Conservation (phyloP, 306 rosid species). For the Cucumis hystrix region DNA sequence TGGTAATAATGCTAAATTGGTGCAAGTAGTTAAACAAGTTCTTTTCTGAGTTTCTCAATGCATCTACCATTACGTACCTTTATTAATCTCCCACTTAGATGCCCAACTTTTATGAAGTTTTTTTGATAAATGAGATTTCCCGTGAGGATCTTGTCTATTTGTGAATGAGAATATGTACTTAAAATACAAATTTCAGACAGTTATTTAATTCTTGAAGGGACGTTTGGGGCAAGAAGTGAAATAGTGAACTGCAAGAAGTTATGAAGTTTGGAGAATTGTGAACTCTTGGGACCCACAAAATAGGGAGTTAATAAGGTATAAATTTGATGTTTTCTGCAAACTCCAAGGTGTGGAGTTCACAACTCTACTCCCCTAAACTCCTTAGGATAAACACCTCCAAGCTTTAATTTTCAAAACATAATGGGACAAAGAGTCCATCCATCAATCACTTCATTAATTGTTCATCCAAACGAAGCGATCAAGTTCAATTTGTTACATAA, state of each 20-base stretch:
- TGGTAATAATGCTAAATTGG: not conserved
- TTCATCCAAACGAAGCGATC: not conserved
- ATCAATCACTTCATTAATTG: not conserved
- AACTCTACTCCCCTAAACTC: too few relatives aligned
- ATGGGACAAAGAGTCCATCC: not conserved
- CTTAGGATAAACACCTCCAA: not conserved
- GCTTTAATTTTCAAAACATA: not conserved
- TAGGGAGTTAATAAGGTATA: too few relatives aligned
- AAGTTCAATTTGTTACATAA: not conserved
- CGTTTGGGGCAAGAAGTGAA: too few relatives aligned
- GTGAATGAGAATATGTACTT: not conserved
- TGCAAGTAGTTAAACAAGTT: not conserved
- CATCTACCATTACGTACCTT: not conserved
- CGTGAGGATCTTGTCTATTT: not conserved
- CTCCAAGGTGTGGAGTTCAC: too few relatives aligned
- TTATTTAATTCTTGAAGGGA: not conserved
- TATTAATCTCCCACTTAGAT: not conserved
- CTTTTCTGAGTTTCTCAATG: not conserved
- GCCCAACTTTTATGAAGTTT: not conserved
- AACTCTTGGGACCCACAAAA: too few relatives aligned
- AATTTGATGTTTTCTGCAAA: too few relatives aligned
- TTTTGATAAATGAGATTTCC: not conserved
- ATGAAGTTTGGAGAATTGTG: too few relatives aligned
- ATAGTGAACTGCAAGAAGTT: too few relatives aligned
- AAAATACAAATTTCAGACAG: not conserved